These are phyloP conservation scores for Macrotyloma uniflorum DNA, from an alignment of 306 rosid species.

Conservation along the genomic window DNA sequence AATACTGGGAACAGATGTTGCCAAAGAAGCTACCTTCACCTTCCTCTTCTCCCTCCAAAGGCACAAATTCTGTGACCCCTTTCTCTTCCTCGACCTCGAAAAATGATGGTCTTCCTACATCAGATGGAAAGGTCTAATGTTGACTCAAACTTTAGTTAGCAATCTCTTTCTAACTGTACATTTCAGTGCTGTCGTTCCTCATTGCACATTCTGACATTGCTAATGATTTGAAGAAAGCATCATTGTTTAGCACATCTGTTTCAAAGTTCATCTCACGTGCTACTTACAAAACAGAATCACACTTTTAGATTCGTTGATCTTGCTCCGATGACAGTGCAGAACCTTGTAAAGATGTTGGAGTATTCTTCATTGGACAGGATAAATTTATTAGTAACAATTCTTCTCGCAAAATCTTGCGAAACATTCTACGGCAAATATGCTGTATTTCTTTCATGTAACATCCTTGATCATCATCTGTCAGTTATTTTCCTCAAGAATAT, in stretches of 20 bases:
- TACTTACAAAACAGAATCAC: slow-evolving; percentile 33
- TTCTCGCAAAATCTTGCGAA: not conserved
- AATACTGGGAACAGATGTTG: slow-evolving; percentile 68
- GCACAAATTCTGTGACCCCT: slow-evolving; percentile 52
- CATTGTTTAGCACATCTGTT: slow-evolving; percentile 12
- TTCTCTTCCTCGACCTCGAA: slow-evolving; percentile 47
- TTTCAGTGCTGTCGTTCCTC: slow-evolving; percentile 20
- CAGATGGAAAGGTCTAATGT: slow-evolving; percentile 62
- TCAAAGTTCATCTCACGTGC: slow-evolving; percentile 3
- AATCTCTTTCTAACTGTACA: slow-evolving; percentile 34
- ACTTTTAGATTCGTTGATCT: slow-evolving; percentile 42
- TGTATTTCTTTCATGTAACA: not conserved
- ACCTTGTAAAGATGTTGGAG: slow-evolving; percentile 47
- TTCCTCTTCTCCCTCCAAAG: slow-evolving; percentile 74
- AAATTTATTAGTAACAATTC: slow-evolving; percentile 17
- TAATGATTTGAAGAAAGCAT: slow-evolving; percentile 35
- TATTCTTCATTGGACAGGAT: slow-evolving; percentile 33
- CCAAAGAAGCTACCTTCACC: slow-evolving; percentile 87
- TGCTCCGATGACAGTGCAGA: slow-evolving; percentile 30
- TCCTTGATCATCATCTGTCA: not conserved
- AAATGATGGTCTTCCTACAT: slow-evolving; percentile 38
- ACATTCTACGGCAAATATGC: not conserved
- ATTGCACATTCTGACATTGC: not conserved
- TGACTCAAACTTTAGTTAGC: not conserved
- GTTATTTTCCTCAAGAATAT: slow-evolving; percentile 18